Evolutionary conservation across 169 alveolate species (phyloP), one percentile per base, ranked within the genome.

Genomic region (Plasmodium cynomolgi): DNA sequence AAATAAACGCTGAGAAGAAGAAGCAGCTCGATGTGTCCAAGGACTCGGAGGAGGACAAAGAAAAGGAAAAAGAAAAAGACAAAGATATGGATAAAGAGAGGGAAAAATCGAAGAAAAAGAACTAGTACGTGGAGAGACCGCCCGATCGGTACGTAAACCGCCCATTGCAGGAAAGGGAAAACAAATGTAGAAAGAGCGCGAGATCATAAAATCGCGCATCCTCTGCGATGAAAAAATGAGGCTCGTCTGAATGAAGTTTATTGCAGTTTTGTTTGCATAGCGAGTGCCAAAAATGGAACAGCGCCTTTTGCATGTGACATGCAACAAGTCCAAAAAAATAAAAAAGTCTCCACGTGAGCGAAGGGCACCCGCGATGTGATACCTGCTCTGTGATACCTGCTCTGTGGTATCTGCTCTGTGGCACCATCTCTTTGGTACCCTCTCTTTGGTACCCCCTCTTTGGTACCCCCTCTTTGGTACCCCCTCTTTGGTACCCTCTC

Each of bases 1-100:
- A 81, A 54, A 95, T 95, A 79, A 97, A 95, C 73, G 91, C 97
- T 4, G 93, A 83, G 71, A 84, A 92, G 72, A 95, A 92, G 83
- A 74, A 81, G 56, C 92, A 88, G 92, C 84, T 93, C n/a, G 95
- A 86, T n/a, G 79, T 72, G 37, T 56, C 83, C 33, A 95, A 74
- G 9, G 93, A 56, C 15, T 86, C 88, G 72, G 95, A 94, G 34
- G 83, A 95, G 20, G 95, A 92, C 13, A 86, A 92, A 77, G 93
- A 95, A 0, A 96, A 81, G 83, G 81, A 58, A 56, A 95, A 96
- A 75, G 94, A 91, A 9, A 81, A 92, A 26, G 95, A 95, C 23
- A 80, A 29, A 41, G 92, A 93, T 6, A 91, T 33, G n/a, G 83
- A 71, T 37, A 84, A 58, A 8, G 83, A 93, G 2, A 73, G 39